Conservation (phyloP, 2,329 filamentous ascomycete species). For the Microdochium paspali region DNA sequence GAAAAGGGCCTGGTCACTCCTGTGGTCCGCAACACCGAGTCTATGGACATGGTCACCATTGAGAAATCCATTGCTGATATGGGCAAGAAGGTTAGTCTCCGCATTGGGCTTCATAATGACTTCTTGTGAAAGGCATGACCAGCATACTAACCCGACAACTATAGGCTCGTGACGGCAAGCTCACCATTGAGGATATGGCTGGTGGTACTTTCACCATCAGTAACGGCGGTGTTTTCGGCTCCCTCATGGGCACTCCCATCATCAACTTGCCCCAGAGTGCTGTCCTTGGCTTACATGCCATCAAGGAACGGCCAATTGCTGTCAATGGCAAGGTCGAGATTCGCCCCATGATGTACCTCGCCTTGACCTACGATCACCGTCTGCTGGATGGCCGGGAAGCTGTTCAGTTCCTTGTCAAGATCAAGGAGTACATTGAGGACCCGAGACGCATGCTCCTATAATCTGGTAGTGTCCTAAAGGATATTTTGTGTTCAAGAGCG, state of each 20-base stretch:
- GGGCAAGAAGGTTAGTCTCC: conserved; percentile 71
- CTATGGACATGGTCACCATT: conserved; percentile 78
- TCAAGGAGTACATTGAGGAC: conserved; percentile 97
- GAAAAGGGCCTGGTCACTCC: conserved; percentile 97
- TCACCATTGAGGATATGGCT: conserved; percentile 99
- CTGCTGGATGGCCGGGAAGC: conserved; percentile 91
- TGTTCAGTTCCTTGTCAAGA: conserved; percentile 90
- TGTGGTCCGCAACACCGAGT: conserved; percentile 88
- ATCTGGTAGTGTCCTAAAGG: conserved; percentile 4
- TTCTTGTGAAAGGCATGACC: conserved; percentile 2
- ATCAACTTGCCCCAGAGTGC: conserved; percentile 95
- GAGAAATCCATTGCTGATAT: conserved; percentile 88
- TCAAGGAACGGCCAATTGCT: conserved; percentile 86
- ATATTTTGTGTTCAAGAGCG: neutral
- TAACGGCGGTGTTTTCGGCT: conserved; percentile 95
- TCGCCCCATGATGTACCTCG: conserved; percentile 99
- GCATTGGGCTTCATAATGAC: neutral
- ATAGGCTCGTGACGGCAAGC: conserved; percentile 85
- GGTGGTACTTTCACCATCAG: conserved; percentile 97
- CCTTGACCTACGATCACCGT: conserved; percentile 94
- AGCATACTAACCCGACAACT: conserved; percentile 8
- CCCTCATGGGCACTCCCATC: conserved; percentile 94
- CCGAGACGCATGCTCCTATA: conserved; percentile 80
- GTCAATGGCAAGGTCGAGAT: conserved; percentile 93
- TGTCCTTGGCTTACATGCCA: conserved; percentile 87